Base-by-base conservation (phyloP, 495 filamentous ascomycete species). In the Geopyxis carbonaria region DNA sequence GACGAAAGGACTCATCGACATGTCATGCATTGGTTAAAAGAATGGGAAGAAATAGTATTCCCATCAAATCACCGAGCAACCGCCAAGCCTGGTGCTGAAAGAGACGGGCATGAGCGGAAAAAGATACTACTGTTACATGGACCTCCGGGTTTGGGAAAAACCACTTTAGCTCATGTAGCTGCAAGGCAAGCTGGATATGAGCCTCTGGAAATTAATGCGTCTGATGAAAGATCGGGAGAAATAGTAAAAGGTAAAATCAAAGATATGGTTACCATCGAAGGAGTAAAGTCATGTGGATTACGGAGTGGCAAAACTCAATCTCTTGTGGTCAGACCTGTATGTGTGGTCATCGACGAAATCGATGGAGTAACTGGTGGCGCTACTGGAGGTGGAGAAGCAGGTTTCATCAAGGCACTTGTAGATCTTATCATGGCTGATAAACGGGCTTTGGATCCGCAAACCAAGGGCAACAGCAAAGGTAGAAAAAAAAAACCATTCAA, bases 151-250 rank as follows among this genome's bases (percentile, higher is more conserved):
- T 64, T 97, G 10, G 89, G 89, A 9, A 97, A 97, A 63, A 97
- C 89, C 0, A 97, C 89, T 0, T 58, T 97, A 22, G 91, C 89
- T 1, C 89, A 97, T 60, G 89, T 97, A 5, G 94, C 89, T 56
- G 89, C 89, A 0, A 74, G 66, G 47, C 89, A 97, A 53, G 87
- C 89, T 10, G 89, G 89, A 13, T 97, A 94, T 53, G 87, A 94
- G 49, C 79, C 92, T 3, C 68, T 93, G 43, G 80, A 87, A 56
- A 83, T 87, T 57, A 87, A 87, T 46, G 80, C 81, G 11, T 82
- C 76, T 44, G 80, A 87, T 49, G 81, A 86, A 46, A 63, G 80
- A 31, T 80, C 74, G 51, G 62, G 64, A 22, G 65, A 74, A 33
- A 81, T 95, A 11, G 91, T 97, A 22, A 85, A 80, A 54, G 84